Conservation (phyloP, 495 filamentous ascomycete species). For the Hypoxylon rickii region DNA sequence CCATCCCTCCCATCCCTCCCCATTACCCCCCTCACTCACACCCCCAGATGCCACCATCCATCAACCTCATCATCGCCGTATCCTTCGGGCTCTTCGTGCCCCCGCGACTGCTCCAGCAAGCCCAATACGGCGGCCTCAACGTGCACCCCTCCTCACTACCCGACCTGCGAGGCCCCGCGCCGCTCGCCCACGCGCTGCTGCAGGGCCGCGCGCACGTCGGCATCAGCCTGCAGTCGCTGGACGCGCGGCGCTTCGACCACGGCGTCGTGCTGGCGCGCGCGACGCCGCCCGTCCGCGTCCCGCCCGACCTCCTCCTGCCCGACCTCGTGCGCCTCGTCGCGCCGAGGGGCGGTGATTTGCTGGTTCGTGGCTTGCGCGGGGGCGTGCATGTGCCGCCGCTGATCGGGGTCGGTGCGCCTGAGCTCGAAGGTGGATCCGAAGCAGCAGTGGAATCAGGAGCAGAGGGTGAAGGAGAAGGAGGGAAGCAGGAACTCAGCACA, state of each 20-base stretch:
- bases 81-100: constrained; percentile 94
- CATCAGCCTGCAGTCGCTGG: constrained; percentile 82
- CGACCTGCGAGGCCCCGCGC: constrained; percentile 73
- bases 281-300: constrained; percentile 33
- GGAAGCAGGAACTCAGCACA: constrained; percentile 14
- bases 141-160: constrained; percentile 94
- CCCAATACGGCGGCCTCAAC: constrained; percentile 87
- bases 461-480: constrained; percentile 17
- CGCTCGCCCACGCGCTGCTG: constrained; percentile 79
- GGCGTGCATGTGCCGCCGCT: constrained; percentile 70
- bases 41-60: constrained; percentile 60
- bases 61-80: constrained; percentile 90
- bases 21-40: not conserved
- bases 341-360: constrained; percentile 60
- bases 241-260: constrained; percentile 73
- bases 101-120: constrained; percentile 65
- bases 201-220: constrained; percentile 61
- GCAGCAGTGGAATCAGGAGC: constrained; percentile 22
- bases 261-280: constrained; percentile 73
- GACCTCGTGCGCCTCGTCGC: constrained; percentile 47
- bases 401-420: too few relatives aligned
- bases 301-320: not conserved
- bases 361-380: constrained; percentile 61
- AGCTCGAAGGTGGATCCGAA: too few relatives aligned
- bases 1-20: not conserved